Base-by-base conservation (phyloP, 257 asterid genomes). In the Echium plantagineum region DNA sequence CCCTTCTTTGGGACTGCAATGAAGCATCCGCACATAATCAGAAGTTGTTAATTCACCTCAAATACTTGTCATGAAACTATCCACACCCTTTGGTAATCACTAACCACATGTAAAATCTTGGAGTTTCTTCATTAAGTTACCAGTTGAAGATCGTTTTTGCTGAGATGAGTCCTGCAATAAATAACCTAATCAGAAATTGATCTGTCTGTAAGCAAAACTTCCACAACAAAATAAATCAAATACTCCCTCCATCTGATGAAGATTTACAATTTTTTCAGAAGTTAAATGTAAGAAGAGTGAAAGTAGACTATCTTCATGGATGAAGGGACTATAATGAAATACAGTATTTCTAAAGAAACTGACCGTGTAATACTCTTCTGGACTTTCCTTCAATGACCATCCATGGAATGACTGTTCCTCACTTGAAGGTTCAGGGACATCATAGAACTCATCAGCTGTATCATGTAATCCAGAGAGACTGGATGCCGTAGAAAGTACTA, bases 401-500 rank as follows among this genome's bases (percentile, higher is more conserved):
- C 62, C 86, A 15, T 75, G 54, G 16, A 83, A 87, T 52, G 68
- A 59, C 8, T 64, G 75, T 60, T 84, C 87, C 47, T 81, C 86
- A 10, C 76, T 74, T 0, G 81, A 75, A 16, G 84, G 85, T 71
- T 85, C 96, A 3, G 87, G 85, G 59, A 90, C 87, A 67, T 84
- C 96, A 15, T 76, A 90, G 72, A 90, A 90, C 72, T 90, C 97
- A 69, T 90, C 96, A 5, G 68, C 72, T n/a, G 83, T 75, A 66
- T 83, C 90, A 58, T 42, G 0, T 3, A 42, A 42, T 10, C 5
- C 4, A 1, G 49, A 42, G 15, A 89, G 90, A 68, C 77, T 80
- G 21, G 95, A 77, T 55, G 78, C 62, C 5, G 66, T 80, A 0
- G 89, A 73, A 70, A 26, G 59, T 17, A 28, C 21, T 56, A 60